These are phyloP conservation scores for Beverwykella pulmonaria DNA, from an alignment of 495 filamentous ascomycete genomes.

Conservation along the genomic window DNA sequence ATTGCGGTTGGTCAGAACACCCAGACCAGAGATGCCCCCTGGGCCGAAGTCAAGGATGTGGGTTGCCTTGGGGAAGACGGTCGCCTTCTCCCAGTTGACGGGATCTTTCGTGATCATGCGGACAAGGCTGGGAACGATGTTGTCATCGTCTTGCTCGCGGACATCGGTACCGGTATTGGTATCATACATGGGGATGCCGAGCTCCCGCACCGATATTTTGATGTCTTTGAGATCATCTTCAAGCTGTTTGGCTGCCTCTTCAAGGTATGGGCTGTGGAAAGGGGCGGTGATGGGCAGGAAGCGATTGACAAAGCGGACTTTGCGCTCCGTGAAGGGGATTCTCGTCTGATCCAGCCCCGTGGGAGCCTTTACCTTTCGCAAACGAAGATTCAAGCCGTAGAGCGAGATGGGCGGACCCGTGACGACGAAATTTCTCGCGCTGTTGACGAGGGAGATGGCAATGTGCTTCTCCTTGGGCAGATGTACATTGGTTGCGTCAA, in stretches of 20 bases:
- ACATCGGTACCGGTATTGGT: constrained; percentile 86
- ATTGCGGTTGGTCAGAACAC: constrained; percentile 95
- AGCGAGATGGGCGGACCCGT: constrained; percentile 94
- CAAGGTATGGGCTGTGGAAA: constrained; percentile 94
- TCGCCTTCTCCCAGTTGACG: constrained; percentile 94
- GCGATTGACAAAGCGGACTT: constrained; percentile 93
- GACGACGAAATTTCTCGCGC: constrained; percentile 93
- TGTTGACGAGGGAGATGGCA: constrained; percentile 92
- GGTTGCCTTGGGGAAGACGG: constrained; percentile 82
- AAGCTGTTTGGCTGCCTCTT: constrained; percentile 74
- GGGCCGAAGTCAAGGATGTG: constrained; percentile 97
- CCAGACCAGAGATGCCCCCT: constrained; percentile 92
- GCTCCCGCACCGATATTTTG: constrained; percentile 63
- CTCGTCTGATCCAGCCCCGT: constrained; percentile 95
- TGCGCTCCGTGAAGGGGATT: constrained; percentile 91
- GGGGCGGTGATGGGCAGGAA: constrained; percentile 97
- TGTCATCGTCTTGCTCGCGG: constrained; percentile 61
- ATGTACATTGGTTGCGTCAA: constrained; percentile 94
- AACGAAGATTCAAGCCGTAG: constrained; percentile 89
- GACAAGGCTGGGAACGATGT: constrained; percentile 78
- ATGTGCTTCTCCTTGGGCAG: constrained; percentile 91
- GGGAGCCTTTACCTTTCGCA: constrained; percentile 94
- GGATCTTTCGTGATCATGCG: constrained; percentile 91
- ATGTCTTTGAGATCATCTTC: constrained; percentile 85
- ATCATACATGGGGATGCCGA: constrained; percentile 82